Evolutionary conservation across 352 stramenopile species (phyloP), one percentile per base, ranked within the genome.

Genomic region (Pythium graminicola): DNA sequence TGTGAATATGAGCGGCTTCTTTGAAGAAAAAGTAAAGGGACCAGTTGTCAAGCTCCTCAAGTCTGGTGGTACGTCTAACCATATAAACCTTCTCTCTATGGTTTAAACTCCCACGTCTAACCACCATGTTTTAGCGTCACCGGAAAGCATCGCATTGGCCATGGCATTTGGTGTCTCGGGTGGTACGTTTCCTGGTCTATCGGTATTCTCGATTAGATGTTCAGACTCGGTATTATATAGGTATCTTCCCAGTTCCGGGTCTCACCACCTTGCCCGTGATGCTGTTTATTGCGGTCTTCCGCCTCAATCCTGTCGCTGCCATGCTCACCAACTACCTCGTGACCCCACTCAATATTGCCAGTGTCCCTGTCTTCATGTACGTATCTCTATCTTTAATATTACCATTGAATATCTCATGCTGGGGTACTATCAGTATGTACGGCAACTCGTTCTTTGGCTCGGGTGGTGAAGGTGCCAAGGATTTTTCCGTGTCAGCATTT

Each of bases 241-340:
- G 81, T 22, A 76, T 92, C 26, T 89, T 92, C 54, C 81, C 81
- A n/a, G 74, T 92, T 41, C 78, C 78, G 28, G 81, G 81, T 17
- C 55, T 89, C 13, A 89, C 78, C 20, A 86, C 72, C 8, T 54
- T 92, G 26, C 81, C 79, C 8, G 73, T 88, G 24, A 87, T 89
- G 75, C 57, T 74, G 14, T 76, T 73, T 43, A 86, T 89, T 48
- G 85, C 86, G 60, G 59, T 88, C 44, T 86, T 92, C 55, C 64
- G 73, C n/a, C 64, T 92, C 26, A 92, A 92, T 45, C 72, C 81
- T 9, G 75, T 89, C 45, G 81, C 81, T 6, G 73, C 81, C 23
- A 89, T 92, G 81, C 74, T 89, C 50, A 88, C 77, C 2, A 89
- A 92, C 57, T 89, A 89, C 61, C 67, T 89, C 26, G 71, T 72